phyloP scores from a whole-genome alignment of 768 basidiomycete genomes.

The Nidularia sp. region DNA sequence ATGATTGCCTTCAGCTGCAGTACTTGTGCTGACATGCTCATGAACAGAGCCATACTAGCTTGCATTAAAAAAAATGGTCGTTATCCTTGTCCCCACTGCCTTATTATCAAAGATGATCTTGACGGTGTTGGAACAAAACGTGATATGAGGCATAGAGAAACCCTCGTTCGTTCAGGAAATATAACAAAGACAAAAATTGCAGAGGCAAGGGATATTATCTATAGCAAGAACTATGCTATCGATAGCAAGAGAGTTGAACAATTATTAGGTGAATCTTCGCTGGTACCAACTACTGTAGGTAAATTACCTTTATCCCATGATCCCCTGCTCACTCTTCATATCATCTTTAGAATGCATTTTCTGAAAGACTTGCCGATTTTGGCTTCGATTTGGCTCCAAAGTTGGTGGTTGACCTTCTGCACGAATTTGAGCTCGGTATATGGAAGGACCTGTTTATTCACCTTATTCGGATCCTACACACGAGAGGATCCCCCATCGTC shows the following conservation, averaged over 20 bases:
- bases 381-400: conserved; percentile 18
- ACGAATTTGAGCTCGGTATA: conserved; percentile 35
- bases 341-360: conserved; percentile 25
- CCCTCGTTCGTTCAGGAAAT: no score
- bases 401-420: conserved; percentile 30
- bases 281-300: conserved; percentile 8
- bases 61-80: conserved; percentile 20
- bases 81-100: conserved; percentile 31
- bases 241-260: conserved; percentile 6
- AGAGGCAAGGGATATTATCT: conserved; percentile 3
- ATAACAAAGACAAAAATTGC: conserved; percentile 4
- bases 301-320: background rate
- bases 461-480: conserved; percentile 23
- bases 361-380: conserved; percentile 8
- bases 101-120: conserved; percentile 4
- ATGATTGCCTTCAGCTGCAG: background rate
- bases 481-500: background rate
- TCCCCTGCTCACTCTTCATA: background rate
- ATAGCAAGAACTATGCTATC: background rate
- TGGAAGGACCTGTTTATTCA: conserved; percentile 33
- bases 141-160: no score
- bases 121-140: no score
- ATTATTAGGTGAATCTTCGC: conserved; percentile 3
- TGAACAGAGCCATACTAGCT: conserved; percentile 22
- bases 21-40: background rate